Evolutionary conservation across 495 filamentous ascomycete species (phyloP).

Genomic region (Penicillium malachiteum): DNA sequence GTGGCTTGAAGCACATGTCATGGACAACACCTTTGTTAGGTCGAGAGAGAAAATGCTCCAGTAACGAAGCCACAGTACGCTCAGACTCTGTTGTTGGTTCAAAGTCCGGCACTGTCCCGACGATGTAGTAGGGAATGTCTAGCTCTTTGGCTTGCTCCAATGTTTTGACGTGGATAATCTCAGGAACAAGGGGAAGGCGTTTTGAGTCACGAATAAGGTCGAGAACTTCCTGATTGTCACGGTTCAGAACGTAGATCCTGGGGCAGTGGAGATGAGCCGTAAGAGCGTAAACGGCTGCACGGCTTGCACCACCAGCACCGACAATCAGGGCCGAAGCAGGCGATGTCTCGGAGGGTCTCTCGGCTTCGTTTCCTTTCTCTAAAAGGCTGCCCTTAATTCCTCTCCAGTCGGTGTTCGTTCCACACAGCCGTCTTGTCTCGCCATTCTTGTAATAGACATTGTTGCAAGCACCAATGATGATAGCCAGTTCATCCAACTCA

Average conservation of each 20-base stretch:
- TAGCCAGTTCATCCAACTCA: constrained; percentile 55
- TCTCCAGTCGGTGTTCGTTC: constrained; percentile 70
- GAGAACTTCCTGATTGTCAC: constrained; percentile 57
- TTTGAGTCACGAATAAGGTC: constrained; percentile 49
- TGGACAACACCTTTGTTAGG: constrained; percentile 56
- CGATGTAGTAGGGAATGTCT: constrained; percentile 52
- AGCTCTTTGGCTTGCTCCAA: constrained; percentile 51
- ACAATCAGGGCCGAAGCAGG: constrained; percentile 46
- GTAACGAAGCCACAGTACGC: constrained; percentile 46
- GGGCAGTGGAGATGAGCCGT: constrained; percentile 53
- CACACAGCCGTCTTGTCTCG: constrained; percentile 40
- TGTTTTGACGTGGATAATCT: constrained; percentile 52
- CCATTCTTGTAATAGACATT: constrained; percentile 58
- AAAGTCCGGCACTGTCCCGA: constrained; percentile 64
- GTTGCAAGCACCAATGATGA: constrained; percentile 62
- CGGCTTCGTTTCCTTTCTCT: constrained; percentile 32
- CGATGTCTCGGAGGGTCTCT: constrained; percentile 28
- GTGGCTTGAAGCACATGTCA: constrained; percentile 75
- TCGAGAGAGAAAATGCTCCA: constrained; percentile 47
- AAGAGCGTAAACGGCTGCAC: constrained; percentile 63
- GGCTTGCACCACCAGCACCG: constrained; percentile 63
- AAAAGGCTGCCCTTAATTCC: constrained; percentile 59
- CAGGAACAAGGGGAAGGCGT: constrained; percentile 9
- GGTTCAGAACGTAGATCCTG: constrained; percentile 63
- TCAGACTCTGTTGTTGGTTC: constrained; percentile 54